Evolutionary conservation across 2,329 filamentous ascomycete species (phyloP).

Genomic region (Pseudopyricularia javanii): DNA sequence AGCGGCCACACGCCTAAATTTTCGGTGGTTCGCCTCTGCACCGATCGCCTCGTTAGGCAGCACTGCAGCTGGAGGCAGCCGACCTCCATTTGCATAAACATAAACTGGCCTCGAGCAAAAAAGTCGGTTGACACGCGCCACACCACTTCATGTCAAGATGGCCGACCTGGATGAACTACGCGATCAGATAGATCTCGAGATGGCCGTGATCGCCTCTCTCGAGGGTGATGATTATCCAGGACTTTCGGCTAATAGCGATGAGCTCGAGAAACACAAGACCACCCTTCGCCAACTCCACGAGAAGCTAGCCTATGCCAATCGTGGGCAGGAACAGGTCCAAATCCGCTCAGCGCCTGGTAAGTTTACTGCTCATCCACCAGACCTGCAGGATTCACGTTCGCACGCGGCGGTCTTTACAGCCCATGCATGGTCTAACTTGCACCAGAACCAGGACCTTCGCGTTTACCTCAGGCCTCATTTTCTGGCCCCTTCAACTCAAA

Average conservation of each 20-base stretch:
- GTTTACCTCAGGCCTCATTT: neutral
- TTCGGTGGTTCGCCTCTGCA: no score
- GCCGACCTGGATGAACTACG: conserved; percentile 15
- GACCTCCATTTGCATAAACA: no score
- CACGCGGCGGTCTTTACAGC: no score
- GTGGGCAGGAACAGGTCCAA: neutral
- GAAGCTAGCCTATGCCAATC: neutral
- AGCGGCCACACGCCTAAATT: no score
- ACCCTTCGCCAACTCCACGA: neutral
- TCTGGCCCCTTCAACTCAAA: neutral
- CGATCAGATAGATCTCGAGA: conserved; percentile 29
- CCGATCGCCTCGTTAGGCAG: no score
- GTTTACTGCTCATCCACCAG: no score
- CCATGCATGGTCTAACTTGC: neutral
- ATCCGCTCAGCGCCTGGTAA: neutral
- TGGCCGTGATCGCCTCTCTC: conserved; percentile 30
- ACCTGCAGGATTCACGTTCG: no score
- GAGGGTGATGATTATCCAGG: conserved; percentile 7
- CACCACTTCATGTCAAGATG: neutral
- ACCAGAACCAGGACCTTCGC: neutral
- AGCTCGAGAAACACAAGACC: neutral
- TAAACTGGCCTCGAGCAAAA: no score
- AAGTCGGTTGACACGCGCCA: no score
- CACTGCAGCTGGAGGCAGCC: no score
- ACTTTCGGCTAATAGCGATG: neutral